Base-by-base conservation (phyloP, 768 basidiomycete genomes). In the Serendipita sp. region DNA sequence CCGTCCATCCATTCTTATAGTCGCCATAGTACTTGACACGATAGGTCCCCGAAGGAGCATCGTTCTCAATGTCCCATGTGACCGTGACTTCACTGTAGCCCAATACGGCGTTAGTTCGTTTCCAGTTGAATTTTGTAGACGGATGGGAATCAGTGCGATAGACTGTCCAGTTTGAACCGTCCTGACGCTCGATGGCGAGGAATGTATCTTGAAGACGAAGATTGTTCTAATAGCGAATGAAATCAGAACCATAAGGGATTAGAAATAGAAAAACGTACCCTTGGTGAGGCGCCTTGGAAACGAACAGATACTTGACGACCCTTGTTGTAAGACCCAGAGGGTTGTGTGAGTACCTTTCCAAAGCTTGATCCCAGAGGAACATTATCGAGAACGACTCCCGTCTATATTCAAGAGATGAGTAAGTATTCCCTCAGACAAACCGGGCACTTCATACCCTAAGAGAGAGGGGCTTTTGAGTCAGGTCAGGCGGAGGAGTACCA, bases 141-240 rank as follows among this genome's bases (percentile, higher is more conserved):
- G 86, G 86, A 70, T 89, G 87, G 20, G 88, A 88, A 72, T 90
- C 88, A 14, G 84, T 82, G 60, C 82, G 77, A 34, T 84, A 79
- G 0, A 77, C 69, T 64, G 64, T 73, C 86, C 85, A 90, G 61
- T 73, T 70, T 24, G 67, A 66, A 16, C 74, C 68, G 4, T 76
- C 71, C 34, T 77, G 70, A 60, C 75, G 78, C 64, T 89, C 85
- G 42, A 90, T 79, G 0, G 77, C 80, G 45, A 90, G 73, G 76
- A 86, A 89, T 1, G 86, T 88, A 45, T 76, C 77, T 67, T 88
- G 86, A 11, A 89, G 75, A 24, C 82, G 80, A 33, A 88, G 78
- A 68, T 90, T 89, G 67, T 90, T 90, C 86, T 88, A 22, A 9
- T 48, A 24, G 26, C 60, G 44, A 66, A 62, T 16, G 3, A 62